Conservation (phyloP, 768 basidiomycete genomes). For the Lactarius vividus region DNA sequence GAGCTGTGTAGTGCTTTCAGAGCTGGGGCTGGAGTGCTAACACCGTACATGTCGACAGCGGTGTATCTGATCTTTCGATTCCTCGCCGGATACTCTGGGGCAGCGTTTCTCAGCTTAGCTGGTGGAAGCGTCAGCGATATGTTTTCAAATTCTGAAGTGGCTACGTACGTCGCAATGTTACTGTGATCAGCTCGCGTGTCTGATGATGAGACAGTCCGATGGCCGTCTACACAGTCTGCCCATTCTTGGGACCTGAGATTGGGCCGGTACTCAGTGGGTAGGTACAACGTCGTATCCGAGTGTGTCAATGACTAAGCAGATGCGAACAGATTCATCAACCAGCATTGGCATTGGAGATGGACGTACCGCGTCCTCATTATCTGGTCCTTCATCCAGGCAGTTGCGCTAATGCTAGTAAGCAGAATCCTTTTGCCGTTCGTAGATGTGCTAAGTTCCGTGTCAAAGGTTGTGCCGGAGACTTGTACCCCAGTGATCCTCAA, state of each 20-base stretch:
- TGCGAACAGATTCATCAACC: conserved; percentile 12
- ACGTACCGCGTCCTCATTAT: conserved; percentile 69
- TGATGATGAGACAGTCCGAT: conserved; percentile 43
- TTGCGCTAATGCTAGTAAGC: conserved; percentile 52
- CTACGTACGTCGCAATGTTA: conserved; percentile 44
- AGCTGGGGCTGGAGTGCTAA: neutral
- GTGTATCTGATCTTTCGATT: conserved; percentile 64
- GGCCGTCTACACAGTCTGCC: conserved; percentile 51
- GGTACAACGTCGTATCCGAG: conserved; percentile 28
- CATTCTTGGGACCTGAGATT: conserved; percentile 57
- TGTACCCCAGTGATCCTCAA: conserved; percentile 60
- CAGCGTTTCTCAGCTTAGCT: conserved; percentile 59
- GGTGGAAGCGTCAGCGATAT: conserved; percentile 61
- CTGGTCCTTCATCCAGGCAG: conserved; percentile 59
- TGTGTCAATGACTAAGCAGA: neutral
- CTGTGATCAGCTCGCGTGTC: neutral
- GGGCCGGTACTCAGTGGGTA: conserved; percentile 60
- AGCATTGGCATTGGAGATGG: conserved; percentile 71
- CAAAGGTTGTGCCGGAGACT: conserved; percentile 69
- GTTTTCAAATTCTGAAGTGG: conserved; percentile 54
- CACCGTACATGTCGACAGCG: conserved; percentile 34
- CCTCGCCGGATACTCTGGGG: conserved; percentile 51
- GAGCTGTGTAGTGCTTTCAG: conserved; percentile 26
- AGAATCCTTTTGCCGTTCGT: too few species aligned
- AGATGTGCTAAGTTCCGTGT: neutral